Conservation (phyloP, 805 yeast genomes). For the Groenewaldozyma tartarivorans region DNA sequence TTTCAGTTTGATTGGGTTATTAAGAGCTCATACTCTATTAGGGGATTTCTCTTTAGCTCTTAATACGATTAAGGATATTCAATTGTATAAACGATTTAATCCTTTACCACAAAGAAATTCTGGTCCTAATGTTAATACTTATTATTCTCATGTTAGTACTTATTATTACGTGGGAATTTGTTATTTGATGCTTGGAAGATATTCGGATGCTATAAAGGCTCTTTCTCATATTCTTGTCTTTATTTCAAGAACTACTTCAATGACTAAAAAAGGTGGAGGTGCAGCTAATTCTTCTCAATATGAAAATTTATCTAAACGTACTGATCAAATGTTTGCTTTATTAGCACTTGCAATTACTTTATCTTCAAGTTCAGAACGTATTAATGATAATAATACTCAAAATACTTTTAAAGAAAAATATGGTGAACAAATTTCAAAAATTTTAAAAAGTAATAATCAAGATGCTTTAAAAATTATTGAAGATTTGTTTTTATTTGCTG, state of each 20-base stretch:
- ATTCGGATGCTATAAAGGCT: conserved; percentile 41
- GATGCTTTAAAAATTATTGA: conserved; percentile 30
- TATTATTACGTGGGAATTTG: conserved; percentile 45
- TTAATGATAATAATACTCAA: conserved; percentile 36
- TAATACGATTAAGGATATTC: conserved; percentile 39
- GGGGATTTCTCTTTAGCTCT: conserved; percentile 43
- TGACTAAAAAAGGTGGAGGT: conserved; percentile 25
- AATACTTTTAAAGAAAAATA: conserved; percentile 39
- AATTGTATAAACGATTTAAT: conserved; percentile 37
- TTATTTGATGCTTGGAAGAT: conserved; percentile 41
- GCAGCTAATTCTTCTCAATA: conserved; percentile 32
- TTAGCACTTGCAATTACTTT: conserved; percentile 38
- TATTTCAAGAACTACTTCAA: conserved; percentile 37
- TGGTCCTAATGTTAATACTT: conserved; percentile 39
- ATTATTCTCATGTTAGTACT: conserved; percentile 42
- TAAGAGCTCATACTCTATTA: conserved; percentile 40
- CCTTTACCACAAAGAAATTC: too few species aligned
- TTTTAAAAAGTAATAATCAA: conserved; percentile 28
- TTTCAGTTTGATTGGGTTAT: conserved; percentile 39
- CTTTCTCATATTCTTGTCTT: conserved; percentile 39
- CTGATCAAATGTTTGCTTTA: conserved; percentile 44
- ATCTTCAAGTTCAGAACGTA: conserved; percentile 32
- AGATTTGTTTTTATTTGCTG: conserved; percentile 38
- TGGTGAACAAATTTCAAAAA: conserved; percentile 35
- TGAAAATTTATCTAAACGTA: conserved; percentile 37